phyloP scores from a whole-genome alignment of 2,329 filamentous ascomycete genomes.

The Fusarium devonianum region DNA sequence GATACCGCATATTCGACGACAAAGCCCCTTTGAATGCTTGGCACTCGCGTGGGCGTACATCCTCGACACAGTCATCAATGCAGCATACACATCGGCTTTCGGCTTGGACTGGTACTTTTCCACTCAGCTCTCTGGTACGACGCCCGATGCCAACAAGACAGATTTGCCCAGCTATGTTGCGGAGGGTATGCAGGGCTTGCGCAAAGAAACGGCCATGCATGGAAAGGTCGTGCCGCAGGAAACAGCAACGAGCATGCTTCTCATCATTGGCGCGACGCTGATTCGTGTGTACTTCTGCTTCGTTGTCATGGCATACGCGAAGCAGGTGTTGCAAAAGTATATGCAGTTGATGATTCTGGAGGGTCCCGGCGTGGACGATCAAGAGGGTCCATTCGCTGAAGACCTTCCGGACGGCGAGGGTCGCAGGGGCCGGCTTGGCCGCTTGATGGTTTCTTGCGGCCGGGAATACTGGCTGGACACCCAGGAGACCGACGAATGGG shows the following conservation, averaged over 20 bases:
- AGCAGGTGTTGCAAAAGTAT: conserved; percentile 76
- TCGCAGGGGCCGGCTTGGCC: conserved; percentile 80
- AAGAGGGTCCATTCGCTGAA: conserved; percentile 72
- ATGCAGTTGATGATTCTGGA: conserved; percentile 58
- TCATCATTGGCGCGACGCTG: conserved; percentile 77
- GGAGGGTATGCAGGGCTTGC: conserved; percentile 46
- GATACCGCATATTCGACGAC: conserved; percentile 79
- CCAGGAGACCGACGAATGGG: conserved; percentile 72
- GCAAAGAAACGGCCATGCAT: conserved; percentile 45
- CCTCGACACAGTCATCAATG: conserved; percentile 82
- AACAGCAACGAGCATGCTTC: conserved; percentile 76
- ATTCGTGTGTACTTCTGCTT: conserved; percentile 84
- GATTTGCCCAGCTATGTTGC: conserved; percentile 41
- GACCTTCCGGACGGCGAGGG: conserved; percentile 78
- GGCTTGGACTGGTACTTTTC: conserved; percentile 85
- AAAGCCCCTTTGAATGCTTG: conserved; percentile 80
- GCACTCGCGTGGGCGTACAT: conserved; percentile 86
- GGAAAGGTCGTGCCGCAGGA: conserved; percentile 57
- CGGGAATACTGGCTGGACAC: conserved; percentile 83
- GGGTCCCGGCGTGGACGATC: conserved; percentile 53
- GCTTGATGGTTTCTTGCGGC: conserved; percentile 77
- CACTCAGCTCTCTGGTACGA: conserved; percentile 59
- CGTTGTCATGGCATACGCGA: conserved; percentile 83
- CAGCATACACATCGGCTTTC: conserved; percentile 81
- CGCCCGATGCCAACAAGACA: conserved; percentile 32